Percentiles rank a stretch among this genome's conserved stretches.
Conservation (phyloP, 2,329 filamentous ascomycete genomes). For the Epichloe typhina region DNA sequence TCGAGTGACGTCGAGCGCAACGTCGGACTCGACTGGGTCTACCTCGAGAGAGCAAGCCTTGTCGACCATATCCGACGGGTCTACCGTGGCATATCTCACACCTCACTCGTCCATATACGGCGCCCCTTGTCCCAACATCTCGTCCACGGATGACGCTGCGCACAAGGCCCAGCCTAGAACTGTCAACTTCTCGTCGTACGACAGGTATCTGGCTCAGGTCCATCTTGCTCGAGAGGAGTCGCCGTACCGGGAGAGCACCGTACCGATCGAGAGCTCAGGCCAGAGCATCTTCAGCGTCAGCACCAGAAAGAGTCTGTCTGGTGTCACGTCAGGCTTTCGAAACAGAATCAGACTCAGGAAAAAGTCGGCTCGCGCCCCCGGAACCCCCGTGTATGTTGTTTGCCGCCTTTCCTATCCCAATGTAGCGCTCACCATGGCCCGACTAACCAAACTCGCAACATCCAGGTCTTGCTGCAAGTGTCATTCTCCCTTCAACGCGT, state of each 20-base stretch:
- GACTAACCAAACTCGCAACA: background rate
- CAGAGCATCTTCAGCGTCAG: constrained; percentile 31
- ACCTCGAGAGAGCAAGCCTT: constrained; percentile 29
- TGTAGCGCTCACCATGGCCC: background rate
- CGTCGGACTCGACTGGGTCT: constrained; percentile 29
- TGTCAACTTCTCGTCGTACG: constrained; percentile 37
- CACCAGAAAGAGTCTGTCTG: constrained; percentile 31
- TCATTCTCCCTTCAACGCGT: constrained; percentile 35
- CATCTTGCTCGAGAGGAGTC: constrained; percentile 30
- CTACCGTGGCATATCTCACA: constrained; percentile 28
- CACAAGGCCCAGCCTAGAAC: constrained; percentile 20
- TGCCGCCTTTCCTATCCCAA: background rate
- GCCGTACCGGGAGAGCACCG: constrained; percentile 21
- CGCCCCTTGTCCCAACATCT: constrained; percentile 8
- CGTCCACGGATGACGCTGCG: constrained; percentile 5
- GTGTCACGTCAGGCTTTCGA: constrained; percentile 31
- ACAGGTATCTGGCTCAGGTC: constrained; percentile 34
- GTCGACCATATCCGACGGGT: constrained; percentile 30
- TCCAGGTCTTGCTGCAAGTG: constrained; percentile 44
- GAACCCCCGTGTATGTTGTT: constrained; percentile 22
- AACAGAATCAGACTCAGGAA: constrained; percentile 29
- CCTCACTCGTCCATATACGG: constrained; percentile 29
- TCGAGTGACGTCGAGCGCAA: constrained; percentile 24
- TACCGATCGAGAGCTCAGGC: constrained; percentile 17
- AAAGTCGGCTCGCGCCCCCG: constrained; percentile 20